phyloP scores from a whole-genome alignment of 2,329 filamentous ascomycete species.

The Fusarium redolens region DNA sequence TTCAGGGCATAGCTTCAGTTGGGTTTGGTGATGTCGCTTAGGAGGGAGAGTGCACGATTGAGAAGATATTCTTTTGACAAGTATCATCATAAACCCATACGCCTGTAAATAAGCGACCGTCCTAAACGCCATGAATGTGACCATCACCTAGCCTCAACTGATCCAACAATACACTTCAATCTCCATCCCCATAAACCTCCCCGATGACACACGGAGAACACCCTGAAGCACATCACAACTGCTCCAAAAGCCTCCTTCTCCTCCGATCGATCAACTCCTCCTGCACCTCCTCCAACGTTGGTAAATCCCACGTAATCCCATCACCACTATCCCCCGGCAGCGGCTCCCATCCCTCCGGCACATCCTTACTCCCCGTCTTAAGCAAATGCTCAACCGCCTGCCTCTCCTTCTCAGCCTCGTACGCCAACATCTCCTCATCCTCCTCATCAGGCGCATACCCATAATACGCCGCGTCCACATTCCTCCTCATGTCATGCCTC shows the following conservation, averaged over 20 bases:
- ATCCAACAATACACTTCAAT: not conserved
- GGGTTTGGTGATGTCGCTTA: not conserved
- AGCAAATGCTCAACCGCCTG: conserved; percentile 80
- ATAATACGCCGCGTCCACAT: conserved; percentile 95
- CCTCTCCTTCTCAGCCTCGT: conserved; percentile 85
- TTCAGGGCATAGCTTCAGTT: not conserved
- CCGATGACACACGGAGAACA: not conserved
- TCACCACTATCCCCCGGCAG: conserved; percentile 89
- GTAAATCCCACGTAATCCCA: conserved; percentile 83
- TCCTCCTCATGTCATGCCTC: conserved; percentile 75
- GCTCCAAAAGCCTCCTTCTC: conserved; percentile 84
- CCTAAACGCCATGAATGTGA: conserved; percentile 29
- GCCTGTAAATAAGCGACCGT: conserved; percentile 29
- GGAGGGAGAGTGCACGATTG: not conserved
- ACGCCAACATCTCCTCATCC: conserved; percentile 81
- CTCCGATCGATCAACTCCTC: conserved; percentile 90
- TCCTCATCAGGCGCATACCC: conserved; percentile 95
- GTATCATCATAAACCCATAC: conserved; percentile 12
- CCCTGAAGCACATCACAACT: conserved; percentile 61
- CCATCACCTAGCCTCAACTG: not conserved
- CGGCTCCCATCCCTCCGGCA: conserved; percentile 80
- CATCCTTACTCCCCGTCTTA: conserved; percentile 64
- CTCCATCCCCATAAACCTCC: not conserved
- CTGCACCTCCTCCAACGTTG: conserved; percentile 92
- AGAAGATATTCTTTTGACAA: conserved; percentile 5